Percentiles rank a stretch among this genome's conserved stretches.
phyloP scores from a whole-genome alignment of 2,329 filamentous ascomycete species.

The Gaeumannomyces tritici region DNA sequence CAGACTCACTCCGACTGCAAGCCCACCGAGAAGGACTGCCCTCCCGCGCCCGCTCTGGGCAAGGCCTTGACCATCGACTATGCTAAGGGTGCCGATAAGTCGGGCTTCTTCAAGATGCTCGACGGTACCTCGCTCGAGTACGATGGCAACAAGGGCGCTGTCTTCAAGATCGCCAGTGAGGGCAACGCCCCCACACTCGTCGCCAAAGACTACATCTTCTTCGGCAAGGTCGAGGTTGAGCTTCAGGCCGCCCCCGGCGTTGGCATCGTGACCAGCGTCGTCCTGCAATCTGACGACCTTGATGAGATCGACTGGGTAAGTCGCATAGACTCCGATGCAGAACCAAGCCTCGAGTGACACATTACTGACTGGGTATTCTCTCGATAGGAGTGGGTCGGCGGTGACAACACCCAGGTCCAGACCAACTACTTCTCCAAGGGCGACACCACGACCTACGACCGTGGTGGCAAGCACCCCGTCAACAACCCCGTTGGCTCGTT shows the following conservation, averaged over 20 bases:
- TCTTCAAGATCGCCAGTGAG: slow-evolving; percentile 58
- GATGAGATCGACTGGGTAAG: slow-evolving; percentile 82
- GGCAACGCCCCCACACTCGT: slow-evolving; percentile 63
- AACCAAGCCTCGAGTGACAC: not conserved
- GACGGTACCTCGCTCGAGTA: slow-evolving; percentile 39
- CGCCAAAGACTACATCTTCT: slow-evolving; percentile 89
- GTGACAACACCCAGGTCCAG: slow-evolving; percentile 64
- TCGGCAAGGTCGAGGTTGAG: slow-evolving; percentile 73
- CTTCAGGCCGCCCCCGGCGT: slow-evolving; percentile 70
- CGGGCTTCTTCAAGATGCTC: slow-evolving; percentile 30
- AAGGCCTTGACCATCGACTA: slow-evolving; percentile 60
- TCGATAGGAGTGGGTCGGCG: slow-evolving; percentile 68
- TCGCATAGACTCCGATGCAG: not conserved
- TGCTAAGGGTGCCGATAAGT: slow-evolving; percentile 54
- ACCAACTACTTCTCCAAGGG: slow-evolving; percentile 80
- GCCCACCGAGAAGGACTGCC: slow-evolving; percentile 52
- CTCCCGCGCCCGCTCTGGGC: slow-evolving; percentile 68
- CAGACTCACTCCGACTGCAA: slow-evolving; percentile 50
- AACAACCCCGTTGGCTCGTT: slow-evolving; percentile 38
- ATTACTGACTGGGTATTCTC: not conserved
- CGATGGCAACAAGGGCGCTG: slow-evolving; percentile 34
- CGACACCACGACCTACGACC: slow-evolving; percentile 60
- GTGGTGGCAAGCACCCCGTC: slow-evolving; percentile 54
- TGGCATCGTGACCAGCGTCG: slow-evolving; percentile 83
- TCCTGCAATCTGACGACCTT: slow-evolving; percentile 81